These are phyloP conservation scores for Candida bentonensis DNA, from an alignment of 805 yeast genomes.

Conservation along the genomic window DNA sequence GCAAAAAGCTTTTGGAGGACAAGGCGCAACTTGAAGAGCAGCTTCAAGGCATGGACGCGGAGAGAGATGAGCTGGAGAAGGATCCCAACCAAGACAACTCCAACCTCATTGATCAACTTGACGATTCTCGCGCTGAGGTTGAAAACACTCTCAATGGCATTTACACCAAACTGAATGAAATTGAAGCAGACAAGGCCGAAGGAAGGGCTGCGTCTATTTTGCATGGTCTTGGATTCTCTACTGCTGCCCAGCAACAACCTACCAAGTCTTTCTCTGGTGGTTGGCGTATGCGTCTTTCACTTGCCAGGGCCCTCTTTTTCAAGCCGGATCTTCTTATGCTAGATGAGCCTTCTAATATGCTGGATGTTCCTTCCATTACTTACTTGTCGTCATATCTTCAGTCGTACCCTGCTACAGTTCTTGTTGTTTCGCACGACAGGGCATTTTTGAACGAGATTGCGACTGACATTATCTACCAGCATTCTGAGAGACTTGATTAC, in stretches of 20 bases:
- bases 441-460: slow-evolving; percentile 96
- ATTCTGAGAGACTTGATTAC: slow-evolving; percentile 90
- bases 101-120: slow-evolving; percentile 57
- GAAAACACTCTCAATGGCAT: slow-evolving; percentile 67
- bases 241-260: slow-evolving; percentile 67
- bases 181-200: slow-evolving; percentile 97
- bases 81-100: slow-evolving; percentile 14
- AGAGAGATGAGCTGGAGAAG: slow-evolving; percentile 42
- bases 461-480: slow-evolving; percentile 95
- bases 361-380: slow-evolving; percentile 98
- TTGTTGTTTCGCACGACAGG: slow-evolving; percentile 96
- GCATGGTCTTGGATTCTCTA: slow-evolving; percentile 85
- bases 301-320: slow-evolving; percentile 95
- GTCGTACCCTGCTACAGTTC: slow-evolving; percentile 79
- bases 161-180: slow-evolving; percentile 69
- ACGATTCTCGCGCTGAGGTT: slow-evolving; percentile 80
- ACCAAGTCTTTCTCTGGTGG: slow-evolving; percentile 97
- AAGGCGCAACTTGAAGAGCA: slow-evolving; percentile 50
- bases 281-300: slow-evolving; percentile 99
- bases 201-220: slow-evolving; percentile 90
- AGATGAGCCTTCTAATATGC: slow-evolving; percentile 99
- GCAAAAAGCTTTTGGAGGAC: slow-evolving; percentile 73
- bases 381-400: slow-evolving; percentile 82
- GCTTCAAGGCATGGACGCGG: slow-evolving; percentile 55
- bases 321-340: slow-evolving; percentile 84